Evolutionary conservation across 73 alveolate species (phyloP).

Genomic region (Tetrahymena borealis): DNA sequence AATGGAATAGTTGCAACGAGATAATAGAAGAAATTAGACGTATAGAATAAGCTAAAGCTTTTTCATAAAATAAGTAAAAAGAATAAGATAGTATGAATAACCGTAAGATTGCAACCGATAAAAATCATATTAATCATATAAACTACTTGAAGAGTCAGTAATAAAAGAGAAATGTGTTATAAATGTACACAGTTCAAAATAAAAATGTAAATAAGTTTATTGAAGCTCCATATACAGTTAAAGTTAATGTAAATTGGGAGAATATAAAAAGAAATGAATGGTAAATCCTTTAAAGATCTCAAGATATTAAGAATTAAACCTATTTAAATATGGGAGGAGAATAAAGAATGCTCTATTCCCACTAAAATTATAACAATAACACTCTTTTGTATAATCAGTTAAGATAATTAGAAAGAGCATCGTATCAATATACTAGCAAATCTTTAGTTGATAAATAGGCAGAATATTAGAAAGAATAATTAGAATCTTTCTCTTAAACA

Average conservation of each 20-base stretch:
- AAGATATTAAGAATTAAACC: neutral
- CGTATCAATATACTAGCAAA: neutral
- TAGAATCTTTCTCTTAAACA: neutral
- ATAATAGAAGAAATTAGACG: neutral
- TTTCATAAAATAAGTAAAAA: neutral
- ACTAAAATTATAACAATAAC: neutral
- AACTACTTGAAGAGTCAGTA: neutral
- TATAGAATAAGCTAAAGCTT: neutral
- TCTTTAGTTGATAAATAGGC: neutral
- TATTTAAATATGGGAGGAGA: neutral
- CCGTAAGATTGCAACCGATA: neutral
- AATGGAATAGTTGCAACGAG: neutral
- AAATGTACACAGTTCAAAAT: neutral
- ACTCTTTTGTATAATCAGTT: neutral
- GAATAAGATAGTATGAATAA: neutral
- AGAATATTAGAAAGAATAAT: neutral
- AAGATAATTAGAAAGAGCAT: neutral
- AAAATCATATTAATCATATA: neutral
- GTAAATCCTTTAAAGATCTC: neutral
- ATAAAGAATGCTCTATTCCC: neutral
- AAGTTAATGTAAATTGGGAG: neutral
- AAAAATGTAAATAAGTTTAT: neutral
- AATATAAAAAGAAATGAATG: neutral
- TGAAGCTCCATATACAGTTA: neutral
- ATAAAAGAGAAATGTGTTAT: neutral